Conservation (phyloP, 73 alveolate genomes). For the Tetrahymena borealis region DNA sequence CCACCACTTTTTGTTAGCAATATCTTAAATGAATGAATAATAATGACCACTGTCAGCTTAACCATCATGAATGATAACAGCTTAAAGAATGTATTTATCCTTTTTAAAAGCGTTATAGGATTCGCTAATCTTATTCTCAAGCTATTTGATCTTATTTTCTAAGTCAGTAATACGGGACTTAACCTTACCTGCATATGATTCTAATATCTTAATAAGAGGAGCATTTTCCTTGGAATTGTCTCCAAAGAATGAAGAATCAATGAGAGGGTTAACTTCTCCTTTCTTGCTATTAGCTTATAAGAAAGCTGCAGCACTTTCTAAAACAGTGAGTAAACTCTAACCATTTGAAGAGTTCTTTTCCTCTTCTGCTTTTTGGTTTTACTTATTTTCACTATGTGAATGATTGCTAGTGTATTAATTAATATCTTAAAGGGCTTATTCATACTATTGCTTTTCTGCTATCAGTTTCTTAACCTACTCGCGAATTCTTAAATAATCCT, state of each 20-base stretch:
- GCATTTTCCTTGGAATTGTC: not conserved
- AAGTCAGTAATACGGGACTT: not conserved
- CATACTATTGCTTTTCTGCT: not conserved
- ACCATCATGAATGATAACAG: constrained; percentile 90
- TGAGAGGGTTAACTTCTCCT: not conserved
- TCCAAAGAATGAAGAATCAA: constrained; percentile 35
- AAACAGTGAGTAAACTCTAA: not conserved
- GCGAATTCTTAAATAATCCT: constrained; percentile 34
- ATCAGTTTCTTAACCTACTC: constrained; percentile 36
- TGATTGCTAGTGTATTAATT: not conserved
- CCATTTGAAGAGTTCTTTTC: not conserved
- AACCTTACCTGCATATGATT: constrained; percentile 3
- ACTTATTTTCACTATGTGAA: not conserved
- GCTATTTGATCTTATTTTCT: constrained; percentile 4
- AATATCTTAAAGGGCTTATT: not conserved
- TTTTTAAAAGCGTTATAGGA: constrained; percentile 44
- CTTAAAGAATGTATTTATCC: constrained; percentile 51
- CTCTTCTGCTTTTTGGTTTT: not conserved
- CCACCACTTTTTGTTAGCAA: constrained; percentile 61
- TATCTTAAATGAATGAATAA: constrained; percentile 84
- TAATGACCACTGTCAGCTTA: constrained; percentile 93
- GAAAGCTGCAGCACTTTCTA: not conserved
- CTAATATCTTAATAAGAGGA: not conserved
- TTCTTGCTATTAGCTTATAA: not conserved
- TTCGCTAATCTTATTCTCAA: constrained; percentile 26